These are phyloP conservation scores for Veloboletus limbatus DNA, from an alignment of 1,284 basidiomycete species.

Conservation along the genomic window DNA sequence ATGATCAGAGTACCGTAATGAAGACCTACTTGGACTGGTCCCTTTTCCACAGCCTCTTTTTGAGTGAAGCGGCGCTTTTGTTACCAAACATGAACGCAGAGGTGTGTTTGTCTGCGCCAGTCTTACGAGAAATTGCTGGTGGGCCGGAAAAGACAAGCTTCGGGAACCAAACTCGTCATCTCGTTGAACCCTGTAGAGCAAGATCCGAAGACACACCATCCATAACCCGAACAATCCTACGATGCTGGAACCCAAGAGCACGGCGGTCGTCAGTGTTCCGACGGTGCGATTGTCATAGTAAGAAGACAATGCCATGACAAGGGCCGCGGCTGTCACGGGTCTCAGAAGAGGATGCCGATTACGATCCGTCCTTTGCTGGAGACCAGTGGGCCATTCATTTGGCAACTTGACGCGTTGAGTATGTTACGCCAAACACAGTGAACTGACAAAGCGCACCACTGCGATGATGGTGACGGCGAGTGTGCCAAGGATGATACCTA, in stretches of 20 bases:
- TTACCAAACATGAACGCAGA: slow-evolving; percentile 77
- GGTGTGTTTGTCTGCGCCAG: slow-evolving; percentile 77
- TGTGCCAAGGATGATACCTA: slow-evolving; percentile 57
- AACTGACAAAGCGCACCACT: slow-evolving; percentile 41
- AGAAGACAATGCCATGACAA: slow-evolving; percentile 57
- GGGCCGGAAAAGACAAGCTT: slow-evolving; percentile 65
- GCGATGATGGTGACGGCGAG: slow-evolving; percentile 55
- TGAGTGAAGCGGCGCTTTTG: slow-evolving; percentile 63
- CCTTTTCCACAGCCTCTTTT: slow-evolving; percentile 66
- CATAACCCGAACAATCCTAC: slow-evolving; percentile 69
- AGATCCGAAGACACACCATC: slow-evolving; percentile 50
- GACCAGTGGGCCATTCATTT: slow-evolving; percentile 35
- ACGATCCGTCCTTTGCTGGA: slow-evolving; percentile 20
- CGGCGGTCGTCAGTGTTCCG: slow-evolving; percentile 52
- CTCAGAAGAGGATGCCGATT: slow-evolving; percentile 59
- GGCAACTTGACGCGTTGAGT: slow-evolving; percentile 39
- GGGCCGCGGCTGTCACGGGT: slow-evolving; percentile 51
- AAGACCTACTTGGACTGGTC: slow-evolving; percentile 31
- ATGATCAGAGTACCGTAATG: slow-evolving; percentile 23
- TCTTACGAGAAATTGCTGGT: slow-evolving; percentile 58
- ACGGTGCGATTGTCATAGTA: slow-evolving; percentile 64
- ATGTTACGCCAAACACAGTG: slow-evolving; percentile 4
- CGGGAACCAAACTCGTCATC: slow-evolving; percentile 14
- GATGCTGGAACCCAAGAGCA: slow-evolving; percentile 47
- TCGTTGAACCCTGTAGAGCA: slow-evolving; percentile 10